Evolutionary conservation across 192 early-diverging fungal species (phyloP).

Genomic region (Linnemannia elongata): DNA sequence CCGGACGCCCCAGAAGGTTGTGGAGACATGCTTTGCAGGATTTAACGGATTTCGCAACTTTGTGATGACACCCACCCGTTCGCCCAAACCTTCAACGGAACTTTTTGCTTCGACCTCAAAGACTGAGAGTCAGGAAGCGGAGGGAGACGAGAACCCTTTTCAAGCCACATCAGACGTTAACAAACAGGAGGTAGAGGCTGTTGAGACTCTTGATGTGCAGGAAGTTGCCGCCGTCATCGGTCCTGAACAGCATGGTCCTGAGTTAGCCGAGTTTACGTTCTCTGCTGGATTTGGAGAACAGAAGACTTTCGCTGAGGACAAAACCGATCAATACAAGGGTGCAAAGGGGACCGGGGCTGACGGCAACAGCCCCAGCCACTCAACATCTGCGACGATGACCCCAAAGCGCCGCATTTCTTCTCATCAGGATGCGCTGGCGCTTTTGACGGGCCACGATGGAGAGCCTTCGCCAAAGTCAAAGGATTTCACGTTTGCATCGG

Average conservation of each 20-base stretch:
- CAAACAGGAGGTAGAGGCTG: neutral
- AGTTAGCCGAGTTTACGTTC: neutral
- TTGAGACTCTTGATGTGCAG: constrained; percentile 16
- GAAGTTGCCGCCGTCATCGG: neutral
- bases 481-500: constrained; percentile 18
- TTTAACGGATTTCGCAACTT: constrained; percentile 28
- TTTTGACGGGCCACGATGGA: constrained; percentile 10
- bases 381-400: neutral
- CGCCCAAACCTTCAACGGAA: neutral
- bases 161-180: neutral
- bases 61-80: constrained; percentile 19
- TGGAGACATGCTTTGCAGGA: constrained; percentile 29
- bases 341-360: no score
- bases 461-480: constrained; percentile 17
- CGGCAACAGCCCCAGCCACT: neutral
- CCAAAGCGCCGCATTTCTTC: constrained; percentile 16
- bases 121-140: neutral
- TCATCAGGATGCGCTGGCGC: constrained; percentile 21
- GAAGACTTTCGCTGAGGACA: neutral
- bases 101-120: neutral
- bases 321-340: neutral
- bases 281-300: neutral
- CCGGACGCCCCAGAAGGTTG: constrained; percentile 38
- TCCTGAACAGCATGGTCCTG: neutral
- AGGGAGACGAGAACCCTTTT: neutral